Conservation (phyloP, 768 basidiomycete genomes). For the Trametes meyenii region DNA sequence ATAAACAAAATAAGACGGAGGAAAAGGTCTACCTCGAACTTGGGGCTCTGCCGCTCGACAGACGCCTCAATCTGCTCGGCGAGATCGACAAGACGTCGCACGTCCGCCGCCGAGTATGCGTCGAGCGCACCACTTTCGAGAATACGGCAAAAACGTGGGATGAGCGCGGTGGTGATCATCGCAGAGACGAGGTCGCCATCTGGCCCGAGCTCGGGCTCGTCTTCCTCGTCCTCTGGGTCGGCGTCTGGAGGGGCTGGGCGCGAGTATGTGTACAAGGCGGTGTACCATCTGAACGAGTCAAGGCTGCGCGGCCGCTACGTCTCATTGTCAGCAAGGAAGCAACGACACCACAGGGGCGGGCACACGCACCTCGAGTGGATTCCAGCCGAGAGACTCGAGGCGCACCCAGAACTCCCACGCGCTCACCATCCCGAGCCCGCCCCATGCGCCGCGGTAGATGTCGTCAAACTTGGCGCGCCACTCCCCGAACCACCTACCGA, state of each 20-base stretch:
- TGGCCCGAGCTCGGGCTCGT: conserved; percentile 66
- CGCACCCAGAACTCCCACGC: conserved; percentile 97
- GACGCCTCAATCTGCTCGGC: conserved; percentile 81
- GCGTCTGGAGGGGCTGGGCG: conserved; percentile 40
- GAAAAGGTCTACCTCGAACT: conserved; percentile 57
- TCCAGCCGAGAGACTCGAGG: conserved; percentile 85
- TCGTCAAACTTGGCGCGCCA: conserved; percentile 83
- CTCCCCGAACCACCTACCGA: conserved; percentile 60
- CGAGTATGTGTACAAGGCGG: conserved; percentile 77
- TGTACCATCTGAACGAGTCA: conserved; percentile 86
- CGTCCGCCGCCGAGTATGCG: conserved; percentile 70
- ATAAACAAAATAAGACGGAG: background rate
- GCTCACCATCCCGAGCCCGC: conserved; percentile 81
- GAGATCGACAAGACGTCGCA: conserved; percentile 68
- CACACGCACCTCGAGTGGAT: conserved; percentile 72
- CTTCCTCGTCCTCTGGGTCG: conserved; percentile 46
- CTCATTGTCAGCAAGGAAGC: conserved; percentile 3
- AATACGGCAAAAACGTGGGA: conserved; percentile 72
- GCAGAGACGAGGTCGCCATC: conserved; percentile 88
- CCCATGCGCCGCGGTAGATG: conserved; percentile 87
- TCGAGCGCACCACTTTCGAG: conserved; percentile 83
- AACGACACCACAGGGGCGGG: background rate
- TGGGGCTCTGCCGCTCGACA: conserved; percentile 61
- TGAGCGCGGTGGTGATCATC: conserved; percentile 83
- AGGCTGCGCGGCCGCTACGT: conserved; percentile 55